Conservation (phyloP, 768 basidiomycete genomes). For the Tricholoma flavovirens region DNA sequence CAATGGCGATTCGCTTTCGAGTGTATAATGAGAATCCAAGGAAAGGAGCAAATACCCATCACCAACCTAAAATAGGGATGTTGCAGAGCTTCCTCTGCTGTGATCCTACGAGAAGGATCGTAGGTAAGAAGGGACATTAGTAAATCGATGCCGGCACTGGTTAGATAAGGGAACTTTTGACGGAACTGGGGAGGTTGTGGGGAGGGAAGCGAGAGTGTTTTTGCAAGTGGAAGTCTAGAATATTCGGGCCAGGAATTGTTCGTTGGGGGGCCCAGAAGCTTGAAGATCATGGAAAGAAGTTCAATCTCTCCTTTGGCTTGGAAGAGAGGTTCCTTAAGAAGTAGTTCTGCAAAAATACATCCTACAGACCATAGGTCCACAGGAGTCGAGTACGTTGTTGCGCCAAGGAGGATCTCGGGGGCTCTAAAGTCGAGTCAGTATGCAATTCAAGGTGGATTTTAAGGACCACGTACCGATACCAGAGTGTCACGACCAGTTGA, state of each 20-base stretch:
- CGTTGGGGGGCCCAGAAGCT: constrained; percentile 90
- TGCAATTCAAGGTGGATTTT: neutral
- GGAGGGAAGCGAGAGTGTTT: constrained; percentile 69
- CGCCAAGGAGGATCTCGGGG: constrained; percentile 92
- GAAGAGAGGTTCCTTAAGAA: constrained; percentile 94
- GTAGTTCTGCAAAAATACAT: constrained; percentile 95
- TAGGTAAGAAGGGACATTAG: constrained; percentile 79
- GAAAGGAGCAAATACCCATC: neutral
- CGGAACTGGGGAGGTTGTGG: constrained; percentile 74
- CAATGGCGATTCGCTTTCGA: constrained; percentile 77
- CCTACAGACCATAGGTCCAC: constrained; percentile 99
- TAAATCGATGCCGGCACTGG: constrained; percentile 79
- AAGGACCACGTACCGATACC: constrained; percentile 78
- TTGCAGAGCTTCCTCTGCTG: constrained; percentile 82
- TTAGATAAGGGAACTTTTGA: constrained; percentile 82
- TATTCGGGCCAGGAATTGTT: constrained; percentile 84
- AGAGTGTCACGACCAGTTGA: constrained; percentile 95
- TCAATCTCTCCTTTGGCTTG: constrained; percentile 96
- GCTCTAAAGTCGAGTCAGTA: constrained; percentile 47
- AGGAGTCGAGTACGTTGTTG: constrained; percentile 89
- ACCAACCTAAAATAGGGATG: constrained; percentile 90
- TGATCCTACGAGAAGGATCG: constrained; percentile 81
- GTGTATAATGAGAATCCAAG: neutral
- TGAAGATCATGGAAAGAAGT: constrained; percentile 90
- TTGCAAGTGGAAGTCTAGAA: constrained; percentile 69